These are phyloP conservation scores for Venturia pyrina DNA, from an alignment of 2,329 filamentous ascomycete genomes.

Conservation along the genomic window DNA sequence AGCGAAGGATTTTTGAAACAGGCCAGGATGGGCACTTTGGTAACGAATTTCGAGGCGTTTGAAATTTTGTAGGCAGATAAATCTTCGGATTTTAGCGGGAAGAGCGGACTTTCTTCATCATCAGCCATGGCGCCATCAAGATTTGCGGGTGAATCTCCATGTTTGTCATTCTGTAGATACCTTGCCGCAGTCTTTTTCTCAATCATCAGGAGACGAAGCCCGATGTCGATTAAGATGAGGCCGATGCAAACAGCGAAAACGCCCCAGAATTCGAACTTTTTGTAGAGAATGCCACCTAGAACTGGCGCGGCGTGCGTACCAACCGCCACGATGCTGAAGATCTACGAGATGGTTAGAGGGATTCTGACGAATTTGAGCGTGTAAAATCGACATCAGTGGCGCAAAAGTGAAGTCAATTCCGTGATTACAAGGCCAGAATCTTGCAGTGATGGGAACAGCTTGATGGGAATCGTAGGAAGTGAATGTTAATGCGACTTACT, in stretches of 20 bases:
- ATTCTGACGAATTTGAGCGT: neutral
- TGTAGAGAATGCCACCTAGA: slow-evolving; percentile 50
- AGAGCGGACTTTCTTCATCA: slow-evolving; percentile 17
- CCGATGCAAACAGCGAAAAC: slow-evolving; percentile 49
- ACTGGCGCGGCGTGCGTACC: slow-evolving; percentile 48
- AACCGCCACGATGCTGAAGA: slow-evolving; percentile 49
- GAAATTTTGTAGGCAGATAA: slow-evolving; percentile 32
- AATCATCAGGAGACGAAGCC: slow-evolving; percentile 50
- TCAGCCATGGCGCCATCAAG: neutral
- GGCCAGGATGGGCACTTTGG: slow-evolving; percentile 39
- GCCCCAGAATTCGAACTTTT: slow-evolving; percentile 42
- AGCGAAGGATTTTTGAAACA: slow-evolving; percentile 26
- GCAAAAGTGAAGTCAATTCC: neutral
- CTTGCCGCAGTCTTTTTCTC: slow-evolving; percentile 47
- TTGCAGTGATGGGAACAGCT: neutral
- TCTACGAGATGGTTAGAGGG: slow-evolving; percentile 21
- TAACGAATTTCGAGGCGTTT: slow-evolving; percentile 29
- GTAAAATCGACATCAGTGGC: neutral
- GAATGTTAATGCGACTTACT: neutral
- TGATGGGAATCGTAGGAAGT: neutral
- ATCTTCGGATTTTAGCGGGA: slow-evolving; percentile 16
- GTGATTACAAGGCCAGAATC: neutral
- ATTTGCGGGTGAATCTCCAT: neutral
- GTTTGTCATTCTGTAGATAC: slow-evolving; percentile 28
- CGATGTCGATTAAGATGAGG: slow-evolving; percentile 47